Conservation (phyloP, 257 asterid genomes). For the Anisodus acutangulus region DNA sequence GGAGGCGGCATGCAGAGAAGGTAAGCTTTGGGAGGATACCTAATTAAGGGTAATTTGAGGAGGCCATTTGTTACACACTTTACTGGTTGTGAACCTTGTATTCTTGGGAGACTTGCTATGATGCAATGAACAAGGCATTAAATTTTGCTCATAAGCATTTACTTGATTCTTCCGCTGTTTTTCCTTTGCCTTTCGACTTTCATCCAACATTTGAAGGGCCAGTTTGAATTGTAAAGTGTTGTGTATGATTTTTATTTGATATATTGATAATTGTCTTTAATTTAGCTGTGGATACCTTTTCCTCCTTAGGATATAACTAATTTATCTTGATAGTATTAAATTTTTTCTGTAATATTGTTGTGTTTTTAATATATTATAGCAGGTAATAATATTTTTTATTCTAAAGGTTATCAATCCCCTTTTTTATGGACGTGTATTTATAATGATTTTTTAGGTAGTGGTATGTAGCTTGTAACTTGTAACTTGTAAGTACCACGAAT, state of each 20-base stretch:
- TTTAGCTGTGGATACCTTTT: not conserved
- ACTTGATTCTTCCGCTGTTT: constrained; percentile 28
- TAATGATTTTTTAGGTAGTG: no score
- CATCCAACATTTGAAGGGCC: not conserved
- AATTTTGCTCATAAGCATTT: constrained; percentile 47
- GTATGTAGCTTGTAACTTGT: no score
- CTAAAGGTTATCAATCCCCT: no score
- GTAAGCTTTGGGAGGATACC: constrained; percentile 40
- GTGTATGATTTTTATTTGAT: not conserved
- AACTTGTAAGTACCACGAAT: no score
- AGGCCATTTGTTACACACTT: constrained; percentile 49
- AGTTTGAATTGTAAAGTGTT: no score
- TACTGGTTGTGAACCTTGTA: constrained; percentile 52
- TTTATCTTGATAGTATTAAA: no score
- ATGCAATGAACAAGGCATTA: constrained; percentile 46
- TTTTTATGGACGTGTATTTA: no score
- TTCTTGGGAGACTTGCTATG: constrained; percentile 39
- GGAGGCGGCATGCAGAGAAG: constrained; percentile 40
- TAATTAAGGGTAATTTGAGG: constrained; percentile 33
- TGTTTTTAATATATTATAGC: no score
- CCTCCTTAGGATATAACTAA: no score
- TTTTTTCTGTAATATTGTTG: no score
- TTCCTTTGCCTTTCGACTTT: constrained; percentile 40
- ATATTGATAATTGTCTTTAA: not conserved
- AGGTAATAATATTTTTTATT: no score